Evolutionary conservation across 1,284 basidiomycete genomes (phyloP).

Genomic region (Trametes sp.): DNA sequence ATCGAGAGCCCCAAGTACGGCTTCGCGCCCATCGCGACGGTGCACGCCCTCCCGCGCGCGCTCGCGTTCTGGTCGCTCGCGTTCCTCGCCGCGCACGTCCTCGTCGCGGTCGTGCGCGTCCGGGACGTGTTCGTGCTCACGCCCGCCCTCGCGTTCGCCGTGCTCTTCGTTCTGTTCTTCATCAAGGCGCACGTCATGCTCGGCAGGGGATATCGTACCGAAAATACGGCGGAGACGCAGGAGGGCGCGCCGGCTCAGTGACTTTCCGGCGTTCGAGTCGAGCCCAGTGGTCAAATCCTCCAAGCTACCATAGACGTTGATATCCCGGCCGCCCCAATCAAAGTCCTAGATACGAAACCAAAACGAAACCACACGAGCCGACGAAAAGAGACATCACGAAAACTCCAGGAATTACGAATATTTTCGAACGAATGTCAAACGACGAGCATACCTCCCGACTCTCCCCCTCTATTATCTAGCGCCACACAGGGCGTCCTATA

Average conservation of each 20-base stretch:
- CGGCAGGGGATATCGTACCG: neutral
- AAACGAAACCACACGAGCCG: too few relatives aligned
- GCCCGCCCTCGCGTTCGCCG: conserved; percentile 13
- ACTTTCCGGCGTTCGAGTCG: neutral
- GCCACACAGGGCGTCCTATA: too few relatives aligned
- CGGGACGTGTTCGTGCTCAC: conserved; percentile 15
- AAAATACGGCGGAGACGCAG: neutral
- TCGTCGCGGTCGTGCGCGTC: conserved; percentile 26
- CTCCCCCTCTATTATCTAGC: too few relatives aligned
- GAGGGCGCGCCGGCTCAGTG: neutral
- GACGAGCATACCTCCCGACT: too few relatives aligned
- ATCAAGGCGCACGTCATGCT: conserved; percentile 13
- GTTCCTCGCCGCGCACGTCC: conserved; percentile 28
- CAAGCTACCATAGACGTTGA: too few relatives aligned
- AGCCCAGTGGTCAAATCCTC: too few relatives aligned
- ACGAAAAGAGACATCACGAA: too few relatives aligned
- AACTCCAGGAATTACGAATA: too few relatives aligned
- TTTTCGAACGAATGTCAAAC: too few relatives aligned
- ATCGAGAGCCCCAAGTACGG: conserved; percentile 19
- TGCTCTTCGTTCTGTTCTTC: conserved; percentile 15
- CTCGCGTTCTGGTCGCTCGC: conserved; percentile 33
- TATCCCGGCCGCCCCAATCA: too few relatives aligned
- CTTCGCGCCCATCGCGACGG: conserved; percentile 29
- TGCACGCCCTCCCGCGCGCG: conserved; percentile 32
- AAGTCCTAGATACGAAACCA: too few relatives aligned